Base-by-base conservation (phyloP, 2,329 filamentous ascomycete species). In the Epicoccum sorghinum region DNA sequence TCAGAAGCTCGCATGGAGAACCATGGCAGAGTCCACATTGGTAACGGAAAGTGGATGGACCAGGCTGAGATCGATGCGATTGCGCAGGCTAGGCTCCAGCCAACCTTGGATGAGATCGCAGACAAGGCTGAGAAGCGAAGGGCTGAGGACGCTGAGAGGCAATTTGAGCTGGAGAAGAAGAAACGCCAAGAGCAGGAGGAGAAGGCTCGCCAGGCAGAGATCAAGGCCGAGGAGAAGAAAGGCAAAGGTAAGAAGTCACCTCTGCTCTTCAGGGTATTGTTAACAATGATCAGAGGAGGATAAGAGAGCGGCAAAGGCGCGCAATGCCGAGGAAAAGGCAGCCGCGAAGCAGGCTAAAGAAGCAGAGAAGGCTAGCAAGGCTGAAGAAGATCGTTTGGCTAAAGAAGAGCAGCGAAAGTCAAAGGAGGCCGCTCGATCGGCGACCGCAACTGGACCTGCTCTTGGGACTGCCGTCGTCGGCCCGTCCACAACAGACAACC, bases 91-190 rank as follows among this genome's bases (percentile, higher is more conserved):
- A 86, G 88, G 61, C 83, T 97, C 13, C 90, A 93, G 71, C 93
- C 93, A 4, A 86, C 95, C 0, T 74, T 97, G 5, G 88, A 96
- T 61, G 90, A 96, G 60, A 95, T 97, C 58, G 87, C 88, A 47
- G 87, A 90, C 46, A 90, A 87, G 68, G 90, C 90, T 0, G 89
- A 92, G 67, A 81, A 82, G 57, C 87, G 91, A 69, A 81, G 85
- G 35, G 89, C 88, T 43, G 82, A 87, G 55, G 71, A 89, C 22
- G 80, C 86, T 41, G 84, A 87, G 60, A 74, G 84, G 9, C 82
- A 83, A 37, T 71, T 86, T 14, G 88, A 91, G 55, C 80, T 86
- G 57, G 86, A 91, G 53, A 80, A 86, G 59, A 82, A 83, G 64
- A 82, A 87, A 68, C 82, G 86, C 47, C 81, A 86, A 44, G 82